phyloP scores from a whole-genome alignment of 495 filamentous ascomycete species.

The Penicillium waksmanii region DNA sequence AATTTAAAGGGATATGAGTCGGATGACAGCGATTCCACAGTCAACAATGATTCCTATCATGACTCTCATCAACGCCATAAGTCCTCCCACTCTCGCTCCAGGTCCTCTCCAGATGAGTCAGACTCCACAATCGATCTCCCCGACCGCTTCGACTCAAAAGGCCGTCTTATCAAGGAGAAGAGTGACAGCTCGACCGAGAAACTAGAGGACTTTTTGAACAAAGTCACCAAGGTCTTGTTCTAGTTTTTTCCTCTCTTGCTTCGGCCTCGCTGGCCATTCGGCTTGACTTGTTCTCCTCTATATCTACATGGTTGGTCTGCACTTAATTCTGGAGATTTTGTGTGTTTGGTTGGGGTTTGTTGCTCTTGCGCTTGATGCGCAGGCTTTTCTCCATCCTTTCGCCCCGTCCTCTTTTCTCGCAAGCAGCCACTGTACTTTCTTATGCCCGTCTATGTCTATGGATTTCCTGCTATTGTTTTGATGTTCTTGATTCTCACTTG shows the following conservation, averaged over 20 bases:
- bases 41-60: constrained; percentile 22
- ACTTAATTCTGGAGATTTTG: background rate
- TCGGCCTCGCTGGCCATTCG: constrained; percentile 1
- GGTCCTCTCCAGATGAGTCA: constrained; percentile 32
- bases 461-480: background rate
- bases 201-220: constrained; percentile 44
- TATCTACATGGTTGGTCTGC: background rate
- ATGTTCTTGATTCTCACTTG: constrained; percentile 3
- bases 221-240: constrained; percentile 32
- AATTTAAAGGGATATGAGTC: constrained; percentile 47
- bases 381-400: too few relatives aligned
- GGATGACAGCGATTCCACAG: constrained; percentile 48
- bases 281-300: background rate
- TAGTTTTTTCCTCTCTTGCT: constrained; percentile 12
- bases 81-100: constrained; percentile 14
- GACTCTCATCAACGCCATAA: constrained; percentile 26
- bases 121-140: constrained; percentile 61
- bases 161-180: constrained; percentile 48
- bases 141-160: constrained; percentile 66
- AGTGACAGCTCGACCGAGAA: constrained; percentile 40
- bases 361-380: background rate
- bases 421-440: background rate
- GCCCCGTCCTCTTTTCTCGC: too few relatives aligned
- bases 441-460: constrained; percentile 2
- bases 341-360: too few relatives aligned